These are phyloP conservation scores for Grigorovia humatica DNA, from an alignment of 805 yeast species.

Conservation along the genomic window DNA sequence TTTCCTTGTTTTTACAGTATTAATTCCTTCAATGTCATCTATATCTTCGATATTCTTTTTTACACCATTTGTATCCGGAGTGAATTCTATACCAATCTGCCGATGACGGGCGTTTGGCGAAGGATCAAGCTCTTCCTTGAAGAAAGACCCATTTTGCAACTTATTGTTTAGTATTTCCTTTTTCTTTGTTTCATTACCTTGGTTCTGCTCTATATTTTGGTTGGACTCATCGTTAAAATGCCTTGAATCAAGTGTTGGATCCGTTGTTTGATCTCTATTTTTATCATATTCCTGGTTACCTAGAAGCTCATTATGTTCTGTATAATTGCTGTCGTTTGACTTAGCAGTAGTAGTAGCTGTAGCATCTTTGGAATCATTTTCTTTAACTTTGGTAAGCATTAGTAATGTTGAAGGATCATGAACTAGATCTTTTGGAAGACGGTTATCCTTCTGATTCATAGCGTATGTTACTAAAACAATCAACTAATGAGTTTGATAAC, in stretches of 20 bases:
- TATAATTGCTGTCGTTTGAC: no score
- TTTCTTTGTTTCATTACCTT: neutral
- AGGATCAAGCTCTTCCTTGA: no score
- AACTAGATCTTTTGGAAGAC: conserved; percentile 25
- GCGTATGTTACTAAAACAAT: neutral
- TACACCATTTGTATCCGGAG: no score
- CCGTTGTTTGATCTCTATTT: neutral
- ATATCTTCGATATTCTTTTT: no score
- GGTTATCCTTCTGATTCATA: neutral
- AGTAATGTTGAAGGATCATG: conserved; percentile 54
- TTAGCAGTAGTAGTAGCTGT: neutral
- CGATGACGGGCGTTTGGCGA: no score
- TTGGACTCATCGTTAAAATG: neutral
- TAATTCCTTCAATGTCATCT: no score
- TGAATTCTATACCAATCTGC: no score
- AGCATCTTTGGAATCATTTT: neutral
- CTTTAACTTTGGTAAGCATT: conserved; percentile 40
- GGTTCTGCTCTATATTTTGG: neutral
- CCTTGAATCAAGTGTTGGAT: neutral
- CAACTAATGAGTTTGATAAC: no score
- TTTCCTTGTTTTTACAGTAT: no score
- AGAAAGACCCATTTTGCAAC: no score
- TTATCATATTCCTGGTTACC: neutral
- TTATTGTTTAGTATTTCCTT: neutral
- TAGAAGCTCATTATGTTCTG: neutral